phyloP scores from a whole-genome alignment of 1,284 basidiomycete genomes.

The Irpex rosettiformis region DNA sequence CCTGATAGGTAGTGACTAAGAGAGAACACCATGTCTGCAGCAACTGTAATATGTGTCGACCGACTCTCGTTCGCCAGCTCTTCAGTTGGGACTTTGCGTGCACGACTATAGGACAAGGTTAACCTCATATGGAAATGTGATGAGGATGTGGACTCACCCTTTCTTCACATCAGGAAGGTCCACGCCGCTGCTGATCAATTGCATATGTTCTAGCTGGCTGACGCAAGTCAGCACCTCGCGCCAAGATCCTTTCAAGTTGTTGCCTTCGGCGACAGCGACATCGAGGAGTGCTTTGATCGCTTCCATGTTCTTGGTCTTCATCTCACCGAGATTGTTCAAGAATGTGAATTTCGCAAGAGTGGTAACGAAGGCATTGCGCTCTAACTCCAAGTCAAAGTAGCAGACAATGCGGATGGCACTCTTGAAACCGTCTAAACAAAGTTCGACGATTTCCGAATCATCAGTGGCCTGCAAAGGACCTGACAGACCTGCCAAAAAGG shows the following conservation, averaged over 20 bases:
- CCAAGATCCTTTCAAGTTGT: slow-evolving; percentile 94
- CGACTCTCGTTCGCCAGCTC: slow-evolving; percentile 96
- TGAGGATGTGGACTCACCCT: slow-evolving; percentile 49
- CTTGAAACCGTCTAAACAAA: slow-evolving; percentile 94
- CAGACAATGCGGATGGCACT: slow-evolving; percentile 91
- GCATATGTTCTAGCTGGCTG: slow-evolving; percentile 96
- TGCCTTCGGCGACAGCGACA: slow-evolving; percentile 91
- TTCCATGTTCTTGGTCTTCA: slow-evolving; percentile 98
- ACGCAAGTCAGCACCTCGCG: slow-evolving; percentile 93
- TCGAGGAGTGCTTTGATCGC: slow-evolving; percentile 94
- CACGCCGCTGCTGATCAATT: slow-evolving; percentile 85
- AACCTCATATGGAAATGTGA: neutral
- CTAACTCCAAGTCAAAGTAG: slow-evolving; percentile 92
- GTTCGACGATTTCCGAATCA: slow-evolving; percentile 85
- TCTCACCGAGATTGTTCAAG: slow-evolving; percentile 93
- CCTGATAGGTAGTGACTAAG: slow-evolving; percentile 92
- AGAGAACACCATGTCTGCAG: slow-evolving; percentile 99
- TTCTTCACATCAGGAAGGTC: slow-evolving; percentile 84
- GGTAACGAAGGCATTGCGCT: slow-evolving; percentile 96
- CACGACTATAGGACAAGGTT: slow-evolving; percentile 39
- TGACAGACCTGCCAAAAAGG: slow-evolving; percentile 91
- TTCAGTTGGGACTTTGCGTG: slow-evolving; percentile 78
- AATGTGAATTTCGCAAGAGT: slow-evolving; percentile 97
- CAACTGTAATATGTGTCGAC: slow-evolving; percentile 97
- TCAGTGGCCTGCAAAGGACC: slow-evolving; percentile 91